Evolutionary conservation across 768 basidiomycete species (phyloP).

Genomic region (Russula sp.): DNA sequence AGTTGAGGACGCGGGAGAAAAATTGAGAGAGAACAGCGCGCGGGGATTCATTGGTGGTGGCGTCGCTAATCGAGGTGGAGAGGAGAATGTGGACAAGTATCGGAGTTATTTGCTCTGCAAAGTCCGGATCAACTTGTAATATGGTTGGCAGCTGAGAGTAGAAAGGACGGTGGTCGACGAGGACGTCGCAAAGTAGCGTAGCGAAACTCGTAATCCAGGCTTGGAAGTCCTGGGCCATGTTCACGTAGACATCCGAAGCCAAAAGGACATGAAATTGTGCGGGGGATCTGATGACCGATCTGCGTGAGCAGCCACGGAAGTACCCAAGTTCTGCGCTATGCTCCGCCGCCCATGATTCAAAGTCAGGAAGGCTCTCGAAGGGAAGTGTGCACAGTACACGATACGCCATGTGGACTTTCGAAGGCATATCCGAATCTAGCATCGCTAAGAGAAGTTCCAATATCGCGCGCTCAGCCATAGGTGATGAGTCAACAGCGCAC

Average conservation of each 20-base stretch:
- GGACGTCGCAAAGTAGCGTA: conserved; percentile 48
- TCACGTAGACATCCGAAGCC: conserved; percentile 31
- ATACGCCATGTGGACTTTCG: conserved; percentile 22
- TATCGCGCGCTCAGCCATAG: conserved; percentile 15
- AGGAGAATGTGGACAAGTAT: conserved; percentile 69
- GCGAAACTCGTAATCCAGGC: conserved; percentile 60
- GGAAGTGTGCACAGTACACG: conserved; percentile 19
- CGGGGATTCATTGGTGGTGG: conserved; percentile 27
- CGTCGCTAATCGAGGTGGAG: conserved; percentile 21
- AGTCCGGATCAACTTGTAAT: conserved; percentile 45
- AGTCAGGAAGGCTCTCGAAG: conserved; percentile 15
- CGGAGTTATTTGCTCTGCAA: conserved; percentile 67
- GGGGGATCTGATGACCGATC: conserved; percentile 24
- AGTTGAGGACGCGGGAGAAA: conserved; percentile 49
- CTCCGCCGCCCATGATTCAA: conserved; percentile 18
- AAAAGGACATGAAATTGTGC: conserved; percentile 39
- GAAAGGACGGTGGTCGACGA: conserved; percentile 52
- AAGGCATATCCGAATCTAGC: conserved; percentile 20
- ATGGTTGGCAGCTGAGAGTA: conserved; percentile 64
- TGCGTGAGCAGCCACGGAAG: conserved; percentile 26
- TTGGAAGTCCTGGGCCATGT: conserved; percentile 45
- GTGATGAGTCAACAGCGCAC: conserved; percentile 32
- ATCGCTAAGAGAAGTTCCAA: conserved; percentile 21
- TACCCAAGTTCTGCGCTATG: conserved; percentile 25
- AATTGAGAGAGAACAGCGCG: conserved; percentile 41